These are phyloP conservation scores for Iris macrosiphon DNA, from an alignment of 106 monocot genomes.

Conservation along the genomic window DNA sequence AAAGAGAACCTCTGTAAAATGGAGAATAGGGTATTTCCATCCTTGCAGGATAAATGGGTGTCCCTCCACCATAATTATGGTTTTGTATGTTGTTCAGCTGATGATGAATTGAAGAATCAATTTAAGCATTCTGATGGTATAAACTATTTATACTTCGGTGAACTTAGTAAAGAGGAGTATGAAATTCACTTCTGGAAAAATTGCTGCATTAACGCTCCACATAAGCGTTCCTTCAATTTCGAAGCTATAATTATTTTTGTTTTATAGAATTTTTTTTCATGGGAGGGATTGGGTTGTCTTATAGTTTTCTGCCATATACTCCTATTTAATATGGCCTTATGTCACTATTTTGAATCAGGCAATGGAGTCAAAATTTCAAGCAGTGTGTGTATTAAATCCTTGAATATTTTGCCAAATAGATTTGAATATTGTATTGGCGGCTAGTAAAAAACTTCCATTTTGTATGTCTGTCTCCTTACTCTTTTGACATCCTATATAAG, in stretches of 20 bases:
- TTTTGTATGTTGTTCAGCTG: slow-evolving; percentile 85
- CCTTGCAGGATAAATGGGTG: slow-evolving; percentile 83
- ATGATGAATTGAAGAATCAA: slow-evolving; percentile 57
- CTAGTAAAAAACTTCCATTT: no score
- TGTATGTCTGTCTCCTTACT: no score
- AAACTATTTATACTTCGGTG: slow-evolving; percentile 61
- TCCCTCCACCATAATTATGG: slow-evolving; percentile 89
- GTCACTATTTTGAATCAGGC: no score
- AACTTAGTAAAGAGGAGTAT: slow-evolving; percentile 39
- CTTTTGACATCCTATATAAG: no score
- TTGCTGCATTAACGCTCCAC: slow-evolving; percentile 37
- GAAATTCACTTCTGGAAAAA: slow-evolving; percentile 35
- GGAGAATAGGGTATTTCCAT: slow-evolving; percentile 73
- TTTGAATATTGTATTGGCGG: no score
- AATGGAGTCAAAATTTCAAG: no score
- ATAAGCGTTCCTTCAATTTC: slow-evolving; percentile 80
- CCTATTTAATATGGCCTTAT: no score
- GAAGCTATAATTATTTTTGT: slow-evolving; percentile 31
- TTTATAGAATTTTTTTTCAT: no score
- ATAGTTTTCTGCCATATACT: no score
- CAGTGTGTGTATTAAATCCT: no score
- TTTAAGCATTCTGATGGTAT: slow-evolving; percentile 47
- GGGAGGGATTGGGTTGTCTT: no score
- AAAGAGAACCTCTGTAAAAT: slow-evolving; percentile 52
- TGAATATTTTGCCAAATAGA: no score